These are phyloP conservation scores for Serendipita sp. DNA, from an alignment of 768 basidiomycete genomes.

Conservation along the genomic window DNA sequence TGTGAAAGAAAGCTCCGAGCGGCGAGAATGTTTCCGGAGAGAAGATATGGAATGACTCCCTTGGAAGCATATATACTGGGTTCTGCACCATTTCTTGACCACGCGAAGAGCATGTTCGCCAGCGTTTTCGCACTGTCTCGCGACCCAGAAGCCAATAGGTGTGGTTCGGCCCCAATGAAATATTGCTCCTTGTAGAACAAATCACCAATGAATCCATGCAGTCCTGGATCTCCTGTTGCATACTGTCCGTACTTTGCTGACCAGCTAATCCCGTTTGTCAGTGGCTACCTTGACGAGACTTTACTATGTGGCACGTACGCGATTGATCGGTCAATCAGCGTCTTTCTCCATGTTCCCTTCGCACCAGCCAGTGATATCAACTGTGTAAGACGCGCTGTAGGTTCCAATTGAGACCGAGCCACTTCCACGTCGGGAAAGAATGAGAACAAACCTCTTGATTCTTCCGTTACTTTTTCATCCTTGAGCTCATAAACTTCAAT, in stretches of 20 bases:
- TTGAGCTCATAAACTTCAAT: constrained; percentile 71
- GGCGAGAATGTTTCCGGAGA: constrained; percentile 81
- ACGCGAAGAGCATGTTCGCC: constrained; percentile 75
- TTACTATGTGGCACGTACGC: constrained; percentile 36
- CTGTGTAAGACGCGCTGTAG: constrained; percentile 70
- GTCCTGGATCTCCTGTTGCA: constrained; percentile 73
- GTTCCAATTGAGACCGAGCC: neutral
- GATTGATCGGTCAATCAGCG: constrained; percentile 68
- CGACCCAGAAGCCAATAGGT: constrained; percentile 74
- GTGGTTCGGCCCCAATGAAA: constrained; percentile 61
- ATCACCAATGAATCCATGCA: constrained; percentile 86
- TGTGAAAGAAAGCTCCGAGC: constrained; percentile 84
- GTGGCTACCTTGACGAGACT: constrained; percentile 10
- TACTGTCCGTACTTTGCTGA: constrained; percentile 59
- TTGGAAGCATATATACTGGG: constrained; percentile 71
- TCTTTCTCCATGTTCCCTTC: constrained; percentile 77
- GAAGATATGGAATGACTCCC: constrained; percentile 74
- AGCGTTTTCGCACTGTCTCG: constrained; percentile 77
- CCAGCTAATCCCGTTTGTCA: constrained; percentile 45
- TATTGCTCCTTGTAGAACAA: constrained; percentile 71
- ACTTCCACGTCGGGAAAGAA: neutral
- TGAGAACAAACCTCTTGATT: constrained; percentile 53
- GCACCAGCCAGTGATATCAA: constrained; percentile 75
- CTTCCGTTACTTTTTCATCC: constrained; percentile 55
- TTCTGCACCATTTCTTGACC: constrained; percentile 31